Evolutionary conservation across 257 asterid species (phyloP).

Genomic region (Mentha longifolia): DNA sequence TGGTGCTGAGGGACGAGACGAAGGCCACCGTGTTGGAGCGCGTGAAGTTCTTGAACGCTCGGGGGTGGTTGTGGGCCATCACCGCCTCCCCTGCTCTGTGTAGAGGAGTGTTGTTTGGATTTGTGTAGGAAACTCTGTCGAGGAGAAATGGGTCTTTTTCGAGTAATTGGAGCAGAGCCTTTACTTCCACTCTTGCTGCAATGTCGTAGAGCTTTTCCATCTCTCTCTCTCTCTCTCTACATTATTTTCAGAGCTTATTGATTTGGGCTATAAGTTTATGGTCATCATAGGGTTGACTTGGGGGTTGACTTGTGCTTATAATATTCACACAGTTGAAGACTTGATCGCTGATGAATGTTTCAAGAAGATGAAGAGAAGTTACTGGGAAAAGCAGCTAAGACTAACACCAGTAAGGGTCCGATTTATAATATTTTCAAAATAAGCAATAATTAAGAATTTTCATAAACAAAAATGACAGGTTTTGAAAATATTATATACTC

Average conservation of each 20-base stretch:
- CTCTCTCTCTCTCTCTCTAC: neutral
- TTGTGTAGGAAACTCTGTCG: conserved; percentile 41
- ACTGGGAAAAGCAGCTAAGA: neutral
- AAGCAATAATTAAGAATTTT: too few species aligned
- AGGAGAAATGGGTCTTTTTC: conserved; percentile 41
- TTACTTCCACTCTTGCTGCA: conserved; percentile 41
- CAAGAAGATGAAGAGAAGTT: conserved; percentile 5
- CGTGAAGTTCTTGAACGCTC: conserved; percentile 36
- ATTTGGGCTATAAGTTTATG: neutral
- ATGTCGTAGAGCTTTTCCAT: conserved; percentile 45
- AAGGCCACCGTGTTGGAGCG: conserved; percentile 51
- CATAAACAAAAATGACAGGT: too few species aligned
- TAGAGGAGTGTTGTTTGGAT: conserved; percentile 46
- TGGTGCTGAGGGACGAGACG: conserved; percentile 57
- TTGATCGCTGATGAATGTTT: neutral
- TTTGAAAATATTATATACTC: too few species aligned
- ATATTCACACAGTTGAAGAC: too few species aligned
- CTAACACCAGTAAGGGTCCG: neutral
- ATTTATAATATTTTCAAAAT: too few species aligned
- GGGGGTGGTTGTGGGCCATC: too few species aligned
- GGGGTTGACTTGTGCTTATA: conserved; percentile 26
- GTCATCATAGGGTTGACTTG: neutral
- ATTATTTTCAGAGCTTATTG: neutral
- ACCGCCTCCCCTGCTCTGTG: too few species aligned
- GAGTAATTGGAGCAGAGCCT: conserved; percentile 32